These are phyloP conservation scores for Ehretia macrophylla DNA, from an alignment of 257 asterid genomes.

Conservation along the genomic window DNA sequence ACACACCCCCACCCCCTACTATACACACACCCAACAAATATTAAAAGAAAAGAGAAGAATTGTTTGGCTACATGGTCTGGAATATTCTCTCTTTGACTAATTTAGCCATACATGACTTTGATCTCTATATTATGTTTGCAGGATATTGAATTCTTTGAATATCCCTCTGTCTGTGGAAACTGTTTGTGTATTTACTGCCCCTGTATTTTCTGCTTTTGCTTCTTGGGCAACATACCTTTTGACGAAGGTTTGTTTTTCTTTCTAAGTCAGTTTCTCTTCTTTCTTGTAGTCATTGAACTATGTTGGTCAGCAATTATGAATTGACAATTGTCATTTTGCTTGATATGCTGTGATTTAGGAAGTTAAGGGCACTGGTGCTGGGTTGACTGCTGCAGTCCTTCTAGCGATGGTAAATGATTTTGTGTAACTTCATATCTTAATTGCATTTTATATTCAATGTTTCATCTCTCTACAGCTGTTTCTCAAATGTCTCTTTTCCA, in stretches of 20 bases:
- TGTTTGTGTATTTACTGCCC: conserved; percentile 98
- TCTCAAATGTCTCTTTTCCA: too few species aligned
- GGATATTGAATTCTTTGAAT: conserved; percentile 80
- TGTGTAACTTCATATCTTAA: not conserved
- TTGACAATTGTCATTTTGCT: not conserved
- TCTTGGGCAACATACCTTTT: conserved; percentile 97
- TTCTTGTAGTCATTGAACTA: not conserved
- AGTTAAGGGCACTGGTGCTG: conserved; percentile 96
- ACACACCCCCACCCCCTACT: too few species aligned
- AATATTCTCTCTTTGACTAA: not conserved
- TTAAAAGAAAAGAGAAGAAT: too few species aligned
- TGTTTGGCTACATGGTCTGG: not conserved
- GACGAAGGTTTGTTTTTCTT: conserved; percentile 66
- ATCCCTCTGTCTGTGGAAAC: conserved; percentile 98
- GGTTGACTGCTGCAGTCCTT: conserved; percentile 97
- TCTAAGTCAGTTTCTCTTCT: conserved; percentile 14
- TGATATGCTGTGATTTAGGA: conserved; percentile 47
- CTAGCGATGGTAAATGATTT: conserved; percentile 74
- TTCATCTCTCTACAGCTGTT: too few species aligned
- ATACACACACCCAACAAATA: too few species aligned
- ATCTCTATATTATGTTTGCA: conserved; percentile 36
- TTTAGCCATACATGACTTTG: not conserved
- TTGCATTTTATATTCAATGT: conserved; percentile 5
- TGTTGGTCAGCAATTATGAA: not conserved
- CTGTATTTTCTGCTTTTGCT: conserved; percentile 97